Base-by-base conservation (phyloP, 2,329 filamentous ascomycete genomes). In the Fusarium sp. region DNA sequence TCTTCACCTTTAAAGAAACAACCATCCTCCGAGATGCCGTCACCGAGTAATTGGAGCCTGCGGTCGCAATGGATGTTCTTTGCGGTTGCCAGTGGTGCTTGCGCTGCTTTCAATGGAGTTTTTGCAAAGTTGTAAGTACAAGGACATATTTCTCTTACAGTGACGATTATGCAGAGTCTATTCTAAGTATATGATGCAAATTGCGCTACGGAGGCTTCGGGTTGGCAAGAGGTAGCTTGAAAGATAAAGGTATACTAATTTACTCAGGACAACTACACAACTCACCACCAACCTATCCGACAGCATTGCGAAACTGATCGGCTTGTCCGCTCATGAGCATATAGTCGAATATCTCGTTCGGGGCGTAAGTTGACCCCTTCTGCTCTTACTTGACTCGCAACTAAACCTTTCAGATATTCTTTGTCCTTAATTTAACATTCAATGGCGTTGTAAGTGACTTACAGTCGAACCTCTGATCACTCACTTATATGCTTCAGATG, bases 51-150 rank as follows among this genome's bases (percentile, higher is more conserved):
- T 33, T 82, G 71, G 82, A 82, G 77, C 75, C 83, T 72, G 32
- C 78, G 77, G 18, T 75, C 79, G 35, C 86, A 88, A 73, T 93
- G 91, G 91, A 87, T 96, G 70, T 83, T 91, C 57, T 88, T 93
- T 71, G 92, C 94, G 46, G 81, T 95, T 46, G 89, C 91, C 54
- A 94, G 92, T 78, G 94, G 94, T 70, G 90, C 89, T 60, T 95
- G 93, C 78, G 94, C 94, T 37, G 93, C 93, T 28, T 91, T 93
- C 75, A 96, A 96, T 77, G 93, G 93, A 67, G 91, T 94, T 9
- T 95, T 96, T 84, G 94, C 94, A 2, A 96, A 96, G 83, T 84
- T 96, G 92, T 94, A 83, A 78, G 89, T 86, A 44, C 25, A 30
- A 15, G 13, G 21, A n/a, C 18, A 16, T 44, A 12, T 25, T 33